Conservation (phyloP, 768 basidiomycete genomes). For the Naematelia encephala region DNA sequence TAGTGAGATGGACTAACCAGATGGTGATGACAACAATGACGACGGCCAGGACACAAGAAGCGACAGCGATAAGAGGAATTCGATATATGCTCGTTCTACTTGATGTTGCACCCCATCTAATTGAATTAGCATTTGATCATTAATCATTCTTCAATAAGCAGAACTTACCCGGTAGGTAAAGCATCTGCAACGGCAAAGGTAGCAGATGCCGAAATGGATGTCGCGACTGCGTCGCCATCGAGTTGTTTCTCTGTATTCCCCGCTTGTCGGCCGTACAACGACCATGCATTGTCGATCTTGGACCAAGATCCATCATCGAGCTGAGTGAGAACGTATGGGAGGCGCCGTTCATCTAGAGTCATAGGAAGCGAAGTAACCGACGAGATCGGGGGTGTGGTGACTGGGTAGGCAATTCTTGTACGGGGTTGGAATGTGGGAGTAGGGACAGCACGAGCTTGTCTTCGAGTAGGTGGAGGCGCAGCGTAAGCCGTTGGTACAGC, state of each 20-base stretch:
- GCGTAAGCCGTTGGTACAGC: neutral
- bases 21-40: slow-evolving; percentile 39
- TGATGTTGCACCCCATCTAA: slow-evolving; percentile 45
- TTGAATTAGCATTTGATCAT: slow-evolving; percentile 37
- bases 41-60: slow-evolving; percentile 40
- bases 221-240: neutral
- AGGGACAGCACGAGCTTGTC: neutral
- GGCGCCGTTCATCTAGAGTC: slow-evolving; percentile 19
- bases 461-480: slow-evolving; percentile 1
- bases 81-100: slow-evolving; percentile 43
- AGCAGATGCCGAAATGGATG: neutral
- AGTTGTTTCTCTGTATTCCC: neutral
- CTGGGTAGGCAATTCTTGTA: neutral
- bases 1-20: slow-evolving; percentile 22
- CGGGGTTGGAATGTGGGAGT: neutral
- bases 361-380: neutral
- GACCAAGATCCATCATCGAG: slow-evolving; percentile 25
- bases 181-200: slow-evolving; percentile 2
- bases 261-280: slow-evolving; percentile 32
- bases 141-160: slow-evolving; percentile 28
- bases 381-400: neutral
- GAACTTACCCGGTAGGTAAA: slow-evolving; percentile 14
- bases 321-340: slow-evolving; percentile 26
- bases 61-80: slow-evolving; percentile 45
- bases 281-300: slow-evolving; percentile 35